These are phyloP conservation scores for Mycena amicta DNA, from an alignment of 768 basidiomycete species.

Conservation along the genomic window DNA sequence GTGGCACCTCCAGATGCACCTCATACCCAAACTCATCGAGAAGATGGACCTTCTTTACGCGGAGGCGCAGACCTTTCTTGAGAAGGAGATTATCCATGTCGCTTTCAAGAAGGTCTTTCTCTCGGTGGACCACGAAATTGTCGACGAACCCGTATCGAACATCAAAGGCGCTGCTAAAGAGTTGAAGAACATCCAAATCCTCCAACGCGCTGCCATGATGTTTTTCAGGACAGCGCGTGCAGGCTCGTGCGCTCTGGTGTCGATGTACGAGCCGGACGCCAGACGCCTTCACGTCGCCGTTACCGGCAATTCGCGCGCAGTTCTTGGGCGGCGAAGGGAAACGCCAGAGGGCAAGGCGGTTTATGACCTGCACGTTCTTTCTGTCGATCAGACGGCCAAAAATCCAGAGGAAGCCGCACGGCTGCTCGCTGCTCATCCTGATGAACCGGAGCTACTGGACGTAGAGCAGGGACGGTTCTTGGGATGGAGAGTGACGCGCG, in stretches of 20 bases:
- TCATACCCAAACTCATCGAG: conserved; percentile 2
- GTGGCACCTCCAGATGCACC: conserved; percentile 5
- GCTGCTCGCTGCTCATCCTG: conserved; percentile 40
- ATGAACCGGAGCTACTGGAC: conserved; percentile 33
- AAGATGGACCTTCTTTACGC: conserved; percentile 3
- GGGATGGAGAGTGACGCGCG: conserved; percentile 43
- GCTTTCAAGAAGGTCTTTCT: conserved; percentile 41
- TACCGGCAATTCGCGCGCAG: conserved; percentile 51
- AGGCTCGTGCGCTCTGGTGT: conserved; percentile 48
- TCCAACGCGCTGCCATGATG: too few relatives aligned
- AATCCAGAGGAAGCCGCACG: conserved; percentile 43
- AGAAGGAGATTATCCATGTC: conserved; percentile 33
- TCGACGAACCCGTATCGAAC: conserved; percentile 36
- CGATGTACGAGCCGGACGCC: conserved; percentile 45
- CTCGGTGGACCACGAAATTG: conserved; percentile 42
- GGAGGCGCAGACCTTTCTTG: conserved; percentile 19
- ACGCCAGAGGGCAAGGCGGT: conserved; percentile 24
- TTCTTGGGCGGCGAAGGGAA: conserved; percentile 44
- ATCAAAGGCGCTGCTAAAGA: conserved; percentile 23
- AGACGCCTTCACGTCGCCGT: conserved; percentile 43
- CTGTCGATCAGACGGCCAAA: conserved; percentile 41
- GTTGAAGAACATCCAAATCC: too few relatives aligned
- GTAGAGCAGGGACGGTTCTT: conserved; percentile 37
- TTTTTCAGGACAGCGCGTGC: conserved; percentile 36
- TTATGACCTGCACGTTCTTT: conserved; percentile 45